Base-by-base conservation (phyloP, 129 eudicot species). In the Mikania micrantha region DNA sequence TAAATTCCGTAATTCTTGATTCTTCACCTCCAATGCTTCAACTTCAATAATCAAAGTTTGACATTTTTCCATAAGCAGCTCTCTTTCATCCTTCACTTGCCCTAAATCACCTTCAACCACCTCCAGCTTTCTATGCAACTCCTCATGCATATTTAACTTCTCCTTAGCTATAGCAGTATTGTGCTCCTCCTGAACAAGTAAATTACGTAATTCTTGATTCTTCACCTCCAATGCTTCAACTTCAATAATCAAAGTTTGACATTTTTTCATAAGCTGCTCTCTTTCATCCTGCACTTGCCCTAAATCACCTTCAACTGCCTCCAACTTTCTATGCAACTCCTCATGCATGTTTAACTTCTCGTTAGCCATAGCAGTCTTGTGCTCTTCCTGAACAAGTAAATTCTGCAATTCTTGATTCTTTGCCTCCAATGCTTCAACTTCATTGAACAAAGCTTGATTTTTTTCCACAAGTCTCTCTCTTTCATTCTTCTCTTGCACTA, bases 151-250 rank as follows among this genome's bases (percentile, higher is more conserved):
- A 9, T 16, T 45, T 45, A 45, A 16, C 53, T n/a, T 45, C 10
- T 45, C 53, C 6, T 52, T 81, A 32, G 82, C 74, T 52, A 88
- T 76, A 71, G 85, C 85, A 38, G 88, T 74, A 60, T 84, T 90
- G 67, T 86, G 94, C 75, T 90, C 94, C 71, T 86, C 96, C 74
- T 86, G 94, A 59, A 35, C 85, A 66, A 83, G 90, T 44, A 77
- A 81, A 45, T 70, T 79, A 45, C 75, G 84, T 76, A 86, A 44
- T 72, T 77, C 86, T 52, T 62, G 62, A 74, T 69, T 82, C 66
- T 75, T 76, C 8, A 31, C 45, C 27, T 78, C 83, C 57, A 86
- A 50, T 45, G 44, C 75, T 73, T 84, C 89, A 32, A 82, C 31
- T 61, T 87, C 87, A 68, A 4, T 62, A 42, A 67, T 69, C 79